Evolutionary conservation across 345 rosid species (phyloP).

Genomic region (Eucalyptus sideroxylon): DNA sequence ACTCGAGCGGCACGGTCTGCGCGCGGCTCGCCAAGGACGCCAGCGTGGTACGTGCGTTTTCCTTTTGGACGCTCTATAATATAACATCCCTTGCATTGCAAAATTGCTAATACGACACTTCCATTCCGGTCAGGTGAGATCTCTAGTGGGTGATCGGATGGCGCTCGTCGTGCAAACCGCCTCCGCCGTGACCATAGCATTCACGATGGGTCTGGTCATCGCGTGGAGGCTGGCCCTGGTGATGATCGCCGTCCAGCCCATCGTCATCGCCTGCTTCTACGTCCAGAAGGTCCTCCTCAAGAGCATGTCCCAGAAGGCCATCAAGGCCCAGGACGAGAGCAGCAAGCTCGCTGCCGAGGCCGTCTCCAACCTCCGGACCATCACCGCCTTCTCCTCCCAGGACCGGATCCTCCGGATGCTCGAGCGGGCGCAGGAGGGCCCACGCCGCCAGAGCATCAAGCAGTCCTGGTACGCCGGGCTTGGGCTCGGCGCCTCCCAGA

Average conservation of each 20-base stretch:
- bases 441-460: constrained; percentile 11
- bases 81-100: not conserved
- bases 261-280: constrained; percentile 22
- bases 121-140: constrained; percentile 11
- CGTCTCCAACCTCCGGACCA: constrained; percentile 22
- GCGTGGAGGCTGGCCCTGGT: constrained; percentile 35
- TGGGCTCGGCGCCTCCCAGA: constrained; percentile 25
- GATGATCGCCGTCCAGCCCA: constrained; percentile 40
- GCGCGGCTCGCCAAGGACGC: constrained; percentile 66
- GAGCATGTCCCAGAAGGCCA: constrained; percentile 39
- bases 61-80: not conserved
- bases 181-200: constrained; percentile 25
- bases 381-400: constrained; percentile 32
- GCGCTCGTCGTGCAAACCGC: constrained; percentile 21
- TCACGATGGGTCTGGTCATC: constrained; percentile 31
- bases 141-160: constrained; percentile 51
- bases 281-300: constrained; percentile 29
- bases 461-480: constrained; percentile 48
- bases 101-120: not conserved
- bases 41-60: constrained; percentile 28
- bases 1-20: constrained; percentile 63
- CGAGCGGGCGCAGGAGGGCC: constrained; percentile 26
- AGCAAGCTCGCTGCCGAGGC: constrained; percentile 62
- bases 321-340: constrained; percentile 50
- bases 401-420: constrained; percentile 21